A percentile compares a stretch with the other conserved stretches of the same genome.
Evolutionary conservation across 805 yeast species (phyloP).

Genomic region (Sungouiozyma ichnusensis): DNA sequence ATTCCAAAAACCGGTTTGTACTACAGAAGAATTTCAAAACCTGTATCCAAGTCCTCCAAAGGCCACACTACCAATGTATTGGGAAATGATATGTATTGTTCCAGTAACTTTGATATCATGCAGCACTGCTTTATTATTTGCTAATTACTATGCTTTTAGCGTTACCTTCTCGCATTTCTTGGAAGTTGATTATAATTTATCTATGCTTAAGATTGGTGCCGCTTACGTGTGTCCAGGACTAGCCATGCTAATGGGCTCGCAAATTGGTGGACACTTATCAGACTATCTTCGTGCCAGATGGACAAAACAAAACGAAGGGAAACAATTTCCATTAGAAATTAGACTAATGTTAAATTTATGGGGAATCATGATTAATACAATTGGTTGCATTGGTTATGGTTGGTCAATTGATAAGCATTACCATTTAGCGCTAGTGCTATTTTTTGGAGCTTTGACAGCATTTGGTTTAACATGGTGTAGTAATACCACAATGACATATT

Average conservation of each 20-base stretch:
- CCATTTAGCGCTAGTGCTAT: constrained; percentile 32
- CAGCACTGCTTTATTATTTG: constrained; percentile 41
- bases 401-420: constrained; percentile 37
- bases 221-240: constrained; percentile 45
- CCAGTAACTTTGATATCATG: constrained; percentile 39
- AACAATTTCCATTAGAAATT: constrained; percentile 35
- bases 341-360: constrained; percentile 35
- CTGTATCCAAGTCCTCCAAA: constrained; percentile 37
- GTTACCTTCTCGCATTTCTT: constrained; percentile 38
- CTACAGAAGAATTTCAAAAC: constrained; percentile 13
- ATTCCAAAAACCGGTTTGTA: constrained; percentile 19
- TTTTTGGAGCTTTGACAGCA: constrained; percentile 37
- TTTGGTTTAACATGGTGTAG: constrained; percentile 49
- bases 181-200: constrained; percentile 30
- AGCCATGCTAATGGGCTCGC: constrained; percentile 39
- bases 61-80: constrained; percentile 32
- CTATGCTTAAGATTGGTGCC: constrained; percentile 31
- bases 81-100: constrained; percentile 30
- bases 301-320: constrained; percentile 20
- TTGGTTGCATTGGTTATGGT: constrained; percentile 42
- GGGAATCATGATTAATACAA: constrained; percentile 35
- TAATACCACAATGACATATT: constrained; percentile 42
- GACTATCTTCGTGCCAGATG: constrained; percentile 30
- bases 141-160: constrained; percentile 43
- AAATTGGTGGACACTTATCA: constrained; percentile 39